Evolutionary conservation across 192 early-diverging fungal genomes (phyloP), one percentile per base, ranked within the genome.

Genomic region (Coemansia sp.): DNA sequence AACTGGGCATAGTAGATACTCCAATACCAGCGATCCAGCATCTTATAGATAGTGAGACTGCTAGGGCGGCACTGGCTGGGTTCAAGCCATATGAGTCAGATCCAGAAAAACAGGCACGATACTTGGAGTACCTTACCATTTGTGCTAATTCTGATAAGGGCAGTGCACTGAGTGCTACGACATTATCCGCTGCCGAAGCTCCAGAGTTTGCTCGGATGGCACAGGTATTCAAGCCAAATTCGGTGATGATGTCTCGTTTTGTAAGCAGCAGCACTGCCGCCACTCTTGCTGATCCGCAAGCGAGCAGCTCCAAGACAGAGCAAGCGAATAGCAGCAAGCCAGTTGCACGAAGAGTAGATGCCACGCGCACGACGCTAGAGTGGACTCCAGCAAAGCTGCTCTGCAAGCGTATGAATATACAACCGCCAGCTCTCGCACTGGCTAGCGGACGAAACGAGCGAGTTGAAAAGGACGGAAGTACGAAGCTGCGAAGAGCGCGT

Each of bases 381-480:
- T 77, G 75, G 75, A 62, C 62, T 19, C 75, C 75, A 0, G 67
- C 70, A 4, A 66, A 27, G 38, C 38, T 77, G 10, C 62, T 77
- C 7, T 77, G 75, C 61, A 77, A 72, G 70, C 75, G 75, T 46
- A 72, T 77, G 70, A 59, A 59, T 11, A 34, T 77, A 32, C 36
- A 24, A 15, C 69, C 67, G 4, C 75, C 75, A 2, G 45, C 62
- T 8, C 50, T 63, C 9, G 19, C 75, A 9, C 9, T 40, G 32
- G 59, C 38, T 39, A 12, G 29, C 29, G 55, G 34, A 17, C 11
- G 12, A 31, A 31, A 22, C 13, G 55, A 58, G 55, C 9, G 32
- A 32, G 4, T 5, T 15, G 29, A 58, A 58, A 58, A 34, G 55
- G 36, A 39, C 5, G 20, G 36, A 0, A 39, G 59, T 39, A 2